Percentiles rank a stretch among this genome's conserved stretches.
Evolutionary conservation across 2,329 filamentous ascomycete genomes (phyloP).

Genomic region (Ustulina deusta): DNA sequence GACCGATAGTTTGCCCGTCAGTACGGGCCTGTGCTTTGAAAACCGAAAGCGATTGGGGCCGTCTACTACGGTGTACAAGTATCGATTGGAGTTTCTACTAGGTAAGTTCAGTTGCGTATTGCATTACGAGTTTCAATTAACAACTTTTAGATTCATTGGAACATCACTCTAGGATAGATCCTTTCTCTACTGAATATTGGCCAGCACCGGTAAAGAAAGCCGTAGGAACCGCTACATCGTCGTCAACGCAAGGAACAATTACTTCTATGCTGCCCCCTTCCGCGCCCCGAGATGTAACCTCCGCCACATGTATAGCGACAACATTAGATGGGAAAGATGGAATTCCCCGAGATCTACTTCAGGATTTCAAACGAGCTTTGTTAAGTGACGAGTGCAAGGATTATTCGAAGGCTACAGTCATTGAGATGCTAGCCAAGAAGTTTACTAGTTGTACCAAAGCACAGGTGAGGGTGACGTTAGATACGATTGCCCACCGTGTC

Average conservation of each 20-base stretch:
- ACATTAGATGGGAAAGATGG: slow-evolving; percentile 50
- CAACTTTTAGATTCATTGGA: slow-evolving; percentile 59
- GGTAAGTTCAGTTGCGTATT: slow-evolving; percentile 62
- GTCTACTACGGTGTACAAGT: slow-evolving; percentile 66
- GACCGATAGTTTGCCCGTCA: slow-evolving; percentile 78
- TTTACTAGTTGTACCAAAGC: slow-evolving; percentile 78
- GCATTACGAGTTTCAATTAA: slow-evolving; percentile 39
- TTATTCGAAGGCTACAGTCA: slow-evolving; percentile 78
- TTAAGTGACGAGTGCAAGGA: slow-evolving; percentile 69
- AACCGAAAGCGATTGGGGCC: slow-evolving; percentile 62
- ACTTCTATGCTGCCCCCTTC: slow-evolving; percentile 45
- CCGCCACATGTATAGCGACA: slow-evolving; percentile 24
- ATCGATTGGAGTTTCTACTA: slow-evolving; percentile 80
- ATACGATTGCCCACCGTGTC: slow-evolving; percentile 71
- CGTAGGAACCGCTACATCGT: slow-evolving; percentile 42
- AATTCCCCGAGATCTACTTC: slow-evolving; percentile 70
- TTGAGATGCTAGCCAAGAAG: slow-evolving; percentile 79
- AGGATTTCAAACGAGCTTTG: slow-evolving; percentile 76
- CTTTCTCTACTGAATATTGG: slow-evolving; percentile 89
- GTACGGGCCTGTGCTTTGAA: slow-evolving; percentile 88
- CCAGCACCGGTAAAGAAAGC: slow-evolving; percentile 53
- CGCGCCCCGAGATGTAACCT: slow-evolving; percentile 32
- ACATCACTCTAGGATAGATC: slow-evolving; percentile 75
- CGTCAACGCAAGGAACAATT: slow-evolving; percentile 26
- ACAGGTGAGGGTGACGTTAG: slow-evolving; percentile 77